Percentiles rank a stretch among this genome's conserved stretches.
Conservation (phyloP, 345 rosid genomes). For the Lepidium didymum region DNA sequence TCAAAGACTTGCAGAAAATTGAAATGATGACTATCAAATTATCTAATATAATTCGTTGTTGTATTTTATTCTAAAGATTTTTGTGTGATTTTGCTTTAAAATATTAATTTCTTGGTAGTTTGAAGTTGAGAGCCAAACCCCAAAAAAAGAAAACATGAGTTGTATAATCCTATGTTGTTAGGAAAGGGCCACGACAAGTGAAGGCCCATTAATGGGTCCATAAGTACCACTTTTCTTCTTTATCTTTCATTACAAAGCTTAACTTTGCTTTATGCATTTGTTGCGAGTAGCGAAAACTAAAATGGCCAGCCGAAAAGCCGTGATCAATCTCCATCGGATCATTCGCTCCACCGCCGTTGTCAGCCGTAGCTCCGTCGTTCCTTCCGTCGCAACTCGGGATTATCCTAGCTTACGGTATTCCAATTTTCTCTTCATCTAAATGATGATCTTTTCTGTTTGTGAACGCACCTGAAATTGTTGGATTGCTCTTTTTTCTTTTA, state of each 20-base stretch:
- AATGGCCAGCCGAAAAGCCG: constrained; percentile 45
- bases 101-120: too few relatives aligned
- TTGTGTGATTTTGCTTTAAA: background rate
- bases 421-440: background rate
- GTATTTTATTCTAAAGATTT: background rate
- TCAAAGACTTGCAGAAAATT: too few relatives aligned
- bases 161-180: background rate
- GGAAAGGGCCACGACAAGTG: constrained; percentile 12
- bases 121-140: too few relatives aligned
- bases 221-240: background rate
- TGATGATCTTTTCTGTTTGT: background rate
- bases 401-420: constrained; percentile 22
- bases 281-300: background rate
- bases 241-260: background rate
- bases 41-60: background rate
- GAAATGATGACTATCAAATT: too few relatives aligned
- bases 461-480: background rate
- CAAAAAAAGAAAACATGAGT: background rate
- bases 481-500: background rate
- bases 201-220: constrained; percentile 5
- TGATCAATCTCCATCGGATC: constrained; percentile 37
- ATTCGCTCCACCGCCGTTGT: constrained; percentile 29
- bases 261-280: background rate
- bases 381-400: background rate
- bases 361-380: constrained; percentile 12